Base-by-base conservation (phyloP, 805 yeast species). In the Starmerella cellae region DNA sequence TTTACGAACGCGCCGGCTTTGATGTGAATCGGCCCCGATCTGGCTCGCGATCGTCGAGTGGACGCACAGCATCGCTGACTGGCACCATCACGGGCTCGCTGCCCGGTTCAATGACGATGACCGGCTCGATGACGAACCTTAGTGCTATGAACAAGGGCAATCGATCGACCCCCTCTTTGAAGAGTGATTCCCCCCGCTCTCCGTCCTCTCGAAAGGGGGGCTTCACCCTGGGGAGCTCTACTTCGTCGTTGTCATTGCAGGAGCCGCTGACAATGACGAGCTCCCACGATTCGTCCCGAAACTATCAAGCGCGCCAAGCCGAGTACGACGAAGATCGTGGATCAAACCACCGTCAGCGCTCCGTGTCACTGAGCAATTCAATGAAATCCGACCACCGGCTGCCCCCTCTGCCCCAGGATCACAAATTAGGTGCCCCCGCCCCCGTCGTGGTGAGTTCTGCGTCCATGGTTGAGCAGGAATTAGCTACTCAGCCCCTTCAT, bases 1-100 rank as follows among this genome's bases (percentile, higher is more conserved):
- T 64, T 23, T 64, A 60, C 44, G 67, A 66, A 47, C 60, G 67
- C 13, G 69, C 69, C 4, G 69, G 69, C 9, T 64, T 66, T 44
- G 66, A 63, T 30, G 63, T 59, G 31, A 55, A 57, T 46, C 38
- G 46, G 13, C 32, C 43, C 34, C 44, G 51, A 13, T 44, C 50
- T 16, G 21, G 46, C 35, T 48, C 51, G 29, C 49, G 44, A 22
- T 16, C 39, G 11, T n/a, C n/a, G n/a, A n/a, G n/a, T n/a, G n/a
- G n/a, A n/a, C n/a, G n/a, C n/a, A n/a, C n/a, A n/a, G 29, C 42
- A 20, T 36, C 42, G 18, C 38, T 43, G 5, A 18, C 48, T 9
- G 30, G 36, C 19, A 33, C 41, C 21, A 24, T 24, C 8, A 38
- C 28, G 23, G 29, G 38, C 9, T 33, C 32, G 16, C 17, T 36